phyloP scores from a whole-genome alignment of 2,329 filamentous ascomycete genomes.

The Trichophyton equinum region DNA sequence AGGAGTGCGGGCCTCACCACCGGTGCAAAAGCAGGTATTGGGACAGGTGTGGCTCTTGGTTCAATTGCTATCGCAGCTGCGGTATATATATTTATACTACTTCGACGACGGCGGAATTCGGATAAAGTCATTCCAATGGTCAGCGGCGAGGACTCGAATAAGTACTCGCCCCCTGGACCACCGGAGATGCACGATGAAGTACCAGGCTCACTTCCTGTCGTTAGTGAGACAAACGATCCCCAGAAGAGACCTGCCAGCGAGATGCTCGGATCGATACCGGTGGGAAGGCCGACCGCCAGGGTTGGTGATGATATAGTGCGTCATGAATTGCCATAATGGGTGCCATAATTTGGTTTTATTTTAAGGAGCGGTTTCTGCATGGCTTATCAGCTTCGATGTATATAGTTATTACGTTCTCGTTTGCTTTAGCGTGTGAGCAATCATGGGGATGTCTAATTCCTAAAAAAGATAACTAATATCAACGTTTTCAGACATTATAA shows the following conservation, averaged over 20 bases:
- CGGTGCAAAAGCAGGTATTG: slow-evolving; percentile 2
- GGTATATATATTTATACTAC: neutral
- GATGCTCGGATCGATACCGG: neutral
- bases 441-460: neutral
- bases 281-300: neutral
- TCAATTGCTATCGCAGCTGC: neutral
- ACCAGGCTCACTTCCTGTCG: neutral
- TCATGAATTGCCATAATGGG: neutral
- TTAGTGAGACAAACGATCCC: neutral
- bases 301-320: neutral
- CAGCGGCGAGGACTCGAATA: neutral
- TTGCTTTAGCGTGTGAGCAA: neutral
- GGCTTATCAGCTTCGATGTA: neutral
- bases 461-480: neutral
- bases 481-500: no score
- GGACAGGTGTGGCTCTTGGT: neutral
- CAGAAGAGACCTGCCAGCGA: neutral
- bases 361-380: no score
- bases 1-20: neutral
- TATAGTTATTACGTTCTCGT: neutral
- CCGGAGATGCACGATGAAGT: neutral
- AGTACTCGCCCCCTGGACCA: neutral
- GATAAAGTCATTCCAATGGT: neutral
- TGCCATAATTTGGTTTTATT: neutral
- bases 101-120: neutral